Conservation (phyloP, 2,329 filamentous ascomycete species). For the Arthroderma sp. region DNA sequence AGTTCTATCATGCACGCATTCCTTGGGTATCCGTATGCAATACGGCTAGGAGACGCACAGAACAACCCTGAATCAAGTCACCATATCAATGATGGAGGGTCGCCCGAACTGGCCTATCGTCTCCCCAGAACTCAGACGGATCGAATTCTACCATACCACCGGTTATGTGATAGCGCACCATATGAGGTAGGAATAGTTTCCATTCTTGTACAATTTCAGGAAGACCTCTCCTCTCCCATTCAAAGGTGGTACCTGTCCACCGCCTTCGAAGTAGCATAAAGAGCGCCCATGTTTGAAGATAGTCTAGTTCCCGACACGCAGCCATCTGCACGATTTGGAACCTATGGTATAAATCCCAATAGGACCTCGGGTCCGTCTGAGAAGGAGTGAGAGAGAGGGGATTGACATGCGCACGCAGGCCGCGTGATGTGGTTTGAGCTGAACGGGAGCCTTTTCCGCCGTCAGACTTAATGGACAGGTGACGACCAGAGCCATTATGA, state of each 20-base stretch:
- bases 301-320: constrained; percentile 9
- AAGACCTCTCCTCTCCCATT: constrained; percentile 27
- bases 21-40: background rate
- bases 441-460: background rate
- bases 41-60: background rate
- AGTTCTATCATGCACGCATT: background rate
- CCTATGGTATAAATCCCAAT: constrained; percentile 12
- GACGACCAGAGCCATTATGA: too few relatives aligned
- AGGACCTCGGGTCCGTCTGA: background rate
- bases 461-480: too few relatives aligned
- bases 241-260: constrained; percentile 13
- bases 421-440: too few relatives aligned
- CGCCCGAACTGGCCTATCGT: constrained; percentile 2
- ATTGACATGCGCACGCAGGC: background rate
- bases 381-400: constrained; percentile 2
- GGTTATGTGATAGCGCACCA: constrained; percentile 26
- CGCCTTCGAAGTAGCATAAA: constrained; percentile 11
- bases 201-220: constrained; percentile 40
- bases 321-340: constrained; percentile 9
- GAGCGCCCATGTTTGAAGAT: constrained; percentile 14
- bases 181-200: constrained; percentile 34
- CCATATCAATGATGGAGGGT: background rate
- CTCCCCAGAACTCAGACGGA: constrained; percentile 18
- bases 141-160: constrained; percentile 33
- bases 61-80: background rate